Evolutionary conservation across 352 stramenopile species (phyloP), one percentile per base, ranked within the genome.

Genomic region (Phytophthora fragariaefolia): DNA sequence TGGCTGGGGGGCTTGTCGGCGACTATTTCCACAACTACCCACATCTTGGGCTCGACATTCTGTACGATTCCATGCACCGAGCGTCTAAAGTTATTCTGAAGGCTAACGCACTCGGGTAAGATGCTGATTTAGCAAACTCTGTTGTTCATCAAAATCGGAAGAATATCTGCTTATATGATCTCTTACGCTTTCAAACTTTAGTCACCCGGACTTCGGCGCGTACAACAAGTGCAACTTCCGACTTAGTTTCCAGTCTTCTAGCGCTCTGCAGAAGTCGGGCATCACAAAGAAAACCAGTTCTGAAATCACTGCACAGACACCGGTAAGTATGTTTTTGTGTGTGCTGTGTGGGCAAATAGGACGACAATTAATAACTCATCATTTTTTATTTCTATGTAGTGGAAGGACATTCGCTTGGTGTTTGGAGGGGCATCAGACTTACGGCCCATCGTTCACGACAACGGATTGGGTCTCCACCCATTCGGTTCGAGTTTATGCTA

Each of bases 1-100:
- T 89, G 51, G 74, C 74, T 58, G 81, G 80, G 20, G 86, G 85
- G 8, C 61, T 79, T 1, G 68, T 89, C 2, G 77, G 83, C 3
- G 82, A 93, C 40, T 95, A 94, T 52, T 93, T 95, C 55, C 87
- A 95, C 69, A 95, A 95, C 66, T 95, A 93, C 58, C 85, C 86
- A 7, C 85, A 95, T 40, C 58, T 95, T 4, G 87, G 87, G 15
- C 62, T 93, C 42, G 87, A 95, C 53, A 75, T 95, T 26, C 73
- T 95, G 42, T 95, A 93, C 48, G 68, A 91, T 36, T 79, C 77
- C 4, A 77, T 88, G 49, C 87, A 95, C 74, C 77, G 69, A 5
- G 85, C 77, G 0, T 82, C 79, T 6, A 95, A 95, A 57, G 58
- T 94, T 10, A 94, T 95, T 53, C 51, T 95, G 38, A 92, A 91